Conservation (phyloP, 306 rosid species). For the Rosa rugosa region DNA sequence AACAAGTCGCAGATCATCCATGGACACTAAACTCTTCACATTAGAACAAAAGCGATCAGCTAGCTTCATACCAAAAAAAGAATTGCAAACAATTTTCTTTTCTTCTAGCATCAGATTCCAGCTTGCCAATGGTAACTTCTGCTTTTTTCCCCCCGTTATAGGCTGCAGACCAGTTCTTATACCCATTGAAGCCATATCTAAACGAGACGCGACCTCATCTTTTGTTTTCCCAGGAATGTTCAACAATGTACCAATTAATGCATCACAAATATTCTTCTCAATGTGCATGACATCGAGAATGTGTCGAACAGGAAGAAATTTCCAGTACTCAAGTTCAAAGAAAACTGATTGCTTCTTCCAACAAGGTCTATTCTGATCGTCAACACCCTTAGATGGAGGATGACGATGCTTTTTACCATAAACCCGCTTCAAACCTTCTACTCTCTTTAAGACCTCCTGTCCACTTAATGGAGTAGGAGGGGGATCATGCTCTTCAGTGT, state of each 20-base stretch:
- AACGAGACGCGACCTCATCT: neutral
- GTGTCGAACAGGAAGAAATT: neutral
- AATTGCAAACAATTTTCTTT: neutral
- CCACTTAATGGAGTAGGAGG: neutral
- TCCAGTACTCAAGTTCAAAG: constrained; percentile 5
- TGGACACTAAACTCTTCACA: neutral
- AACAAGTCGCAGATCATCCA: no score
- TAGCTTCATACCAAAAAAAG: neutral
- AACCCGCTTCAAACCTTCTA: neutral
- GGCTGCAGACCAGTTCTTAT: no score
- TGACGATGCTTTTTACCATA: no score
- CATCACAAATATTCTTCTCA: neutral
- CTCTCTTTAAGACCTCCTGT: neutral
- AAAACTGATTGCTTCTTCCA: constrained; percentile 9
- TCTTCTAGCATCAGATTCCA: neutral
- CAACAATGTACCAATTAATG: neutral
- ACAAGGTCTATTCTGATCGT: neutral
- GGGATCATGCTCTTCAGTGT: neutral
- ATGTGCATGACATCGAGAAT: constrained; percentile 3
- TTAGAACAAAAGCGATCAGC: neutral
- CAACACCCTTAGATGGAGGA: no score
- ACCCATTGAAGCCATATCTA: neutral
- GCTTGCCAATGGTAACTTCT: no score
- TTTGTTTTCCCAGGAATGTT: neutral
- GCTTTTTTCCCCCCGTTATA: no score